Base-by-base conservation (phyloP, 768 basidiomycete species). In the Suillus decipiens region DNA sequence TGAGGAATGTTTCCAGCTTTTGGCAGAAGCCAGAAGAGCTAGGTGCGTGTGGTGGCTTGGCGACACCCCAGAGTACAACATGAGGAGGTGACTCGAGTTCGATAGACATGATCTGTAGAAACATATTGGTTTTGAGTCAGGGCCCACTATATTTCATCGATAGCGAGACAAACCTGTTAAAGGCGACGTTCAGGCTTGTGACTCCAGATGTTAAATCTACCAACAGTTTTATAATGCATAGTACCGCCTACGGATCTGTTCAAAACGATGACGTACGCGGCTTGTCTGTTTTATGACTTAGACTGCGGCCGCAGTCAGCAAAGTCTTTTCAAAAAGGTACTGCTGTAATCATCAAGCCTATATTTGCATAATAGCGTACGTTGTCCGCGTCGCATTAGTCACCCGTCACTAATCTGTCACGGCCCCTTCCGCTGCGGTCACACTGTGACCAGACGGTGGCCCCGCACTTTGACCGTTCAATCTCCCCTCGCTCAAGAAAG, bases 1-100 rank as follows among this genome's bases (percentile, higher is more conserved):
- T 67, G 15, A 76, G 73, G 63, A 74, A 76, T 7, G 66, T 65
- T 61, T 76, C 76, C 2, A 76, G 65, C 41, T 76, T 76, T 64
- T 77, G 72, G 64, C 75, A 77, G 64, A 73, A 76, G 8, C 72
- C 73, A 22, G 75, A 77, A 1, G 43, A 14, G 28, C 72, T 73
- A 24, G 75, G 71, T 2, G 24, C 53, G 42, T 69, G 57, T 19
- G 57, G 58, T 19, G 61, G 59, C 58, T 73, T 76, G 8, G 67
- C 60, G 1, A 72, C 66, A 37, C 69, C 75, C 43, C 69, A 63
- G 17, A 75, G 69, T n/a, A 74, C 60, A 53, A 74, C 69, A 42
- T 66, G 72, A 22, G 68, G 56, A 11, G 3, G 17, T 11, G 56
- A 41, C 10, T 57, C 37, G 36, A 6, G 37, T 10, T 39, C 15